Evolutionary conservation across 192 early-diverging fungal genomes (phyloP), one percentile per base, ranked within the genome.

Genomic region (Rhizophagus sp.): DNA sequence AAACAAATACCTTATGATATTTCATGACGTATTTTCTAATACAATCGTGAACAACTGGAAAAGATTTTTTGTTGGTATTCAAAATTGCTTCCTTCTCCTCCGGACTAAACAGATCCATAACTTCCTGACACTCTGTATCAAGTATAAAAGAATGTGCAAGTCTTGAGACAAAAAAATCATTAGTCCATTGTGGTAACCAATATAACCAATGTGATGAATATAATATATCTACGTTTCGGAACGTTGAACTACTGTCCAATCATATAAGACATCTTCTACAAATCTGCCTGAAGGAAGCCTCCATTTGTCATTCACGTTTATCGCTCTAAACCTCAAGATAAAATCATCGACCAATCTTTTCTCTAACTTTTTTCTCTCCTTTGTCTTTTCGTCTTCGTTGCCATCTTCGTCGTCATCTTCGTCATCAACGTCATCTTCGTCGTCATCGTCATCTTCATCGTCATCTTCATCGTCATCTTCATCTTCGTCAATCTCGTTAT

Each of bases 1-100:
- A 72, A 72, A 72, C 44, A 72, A 72, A 72, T 72, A 72, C 70
- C 70, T 72, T 72, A 49, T 72, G n/a, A 72, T 50, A 72, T 50
- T 72, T 49, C 70, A 72, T 49, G 10, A 72, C 17, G 0, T 25
- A 72, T 72, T 72, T 47, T 71, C 49, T 72, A 11, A 72, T 10
- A 72, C 13, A 24, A 72, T 72, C 44, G 44, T 50, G 2, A 25
- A 49, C 44, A 49, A 0, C 24, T 27, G n/a, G 11, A 72, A 72
- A 72, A 25, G n/a, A 72, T 25, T 50, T 50, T 72, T 72, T 49
- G 50, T 72, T 27, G 17, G 70, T 72, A 72, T 72, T 72, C 8
- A 72, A 12, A 72, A 72, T 72, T 72, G 24, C 25, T 25, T 72
- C 44, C 19, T 30, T 72, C 25, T 72, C n/a, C 11, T 72, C 70